Percentiles rank a stretch among this genome's conserved stretches.
These are phyloP conservation scores for Ophiostoma triangulosporum DNA, from an alignment of 2,329 filamentous ascomycete genomes.

Conservation along the genomic window DNA sequence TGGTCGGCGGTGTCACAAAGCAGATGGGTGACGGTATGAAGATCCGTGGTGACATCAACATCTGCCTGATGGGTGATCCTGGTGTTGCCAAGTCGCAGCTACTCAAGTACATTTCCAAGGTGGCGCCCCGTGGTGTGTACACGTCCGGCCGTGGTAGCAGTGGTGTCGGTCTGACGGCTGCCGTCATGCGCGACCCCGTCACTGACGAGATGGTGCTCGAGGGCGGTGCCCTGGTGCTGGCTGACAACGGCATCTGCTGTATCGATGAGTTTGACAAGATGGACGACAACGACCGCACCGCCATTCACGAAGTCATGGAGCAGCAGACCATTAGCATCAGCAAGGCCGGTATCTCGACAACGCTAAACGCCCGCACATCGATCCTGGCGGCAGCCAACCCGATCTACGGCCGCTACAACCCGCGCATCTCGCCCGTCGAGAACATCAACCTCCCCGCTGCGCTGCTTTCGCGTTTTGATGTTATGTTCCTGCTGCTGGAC, in stretches of 20 bases:
- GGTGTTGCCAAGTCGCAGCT: slow-evolving; percentile 99
- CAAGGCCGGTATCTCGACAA: slow-evolving; percentile 58
- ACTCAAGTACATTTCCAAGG: slow-evolving; percentile 96
- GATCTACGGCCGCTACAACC: slow-evolving; percentile 95
- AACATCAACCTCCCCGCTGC: slow-evolving; percentile 99
- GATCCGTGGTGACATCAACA: slow-evolving; percentile 97
- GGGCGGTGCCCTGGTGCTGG: slow-evolving; percentile 64
- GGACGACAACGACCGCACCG: slow-evolving; percentile 71
- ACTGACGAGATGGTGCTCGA: slow-evolving; percentile 78
- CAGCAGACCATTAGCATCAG: slow-evolving; percentile 79
- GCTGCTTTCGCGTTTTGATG: slow-evolving; percentile 89
- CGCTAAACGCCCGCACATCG: slow-evolving; percentile 87
- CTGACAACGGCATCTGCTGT: slow-evolving; percentile 74
- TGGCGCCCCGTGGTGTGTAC: slow-evolving; percentile 83
- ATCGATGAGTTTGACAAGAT: slow-evolving; percentile 87
- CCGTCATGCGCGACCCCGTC: slow-evolving; percentile 72
- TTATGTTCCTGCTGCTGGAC: slow-evolving; percentile 93
- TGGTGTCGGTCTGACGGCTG: slow-evolving; percentile 69
- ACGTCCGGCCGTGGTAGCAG: slow-evolving; percentile 70
- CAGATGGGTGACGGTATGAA: slow-evolving; percentile 97
- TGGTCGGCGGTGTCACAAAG: slow-evolving; percentile 93
- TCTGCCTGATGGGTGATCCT: slow-evolving; percentile 97
- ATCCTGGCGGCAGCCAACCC: slow-evolving; percentile 95
- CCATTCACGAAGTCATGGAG: slow-evolving; percentile 81
- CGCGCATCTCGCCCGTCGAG: slow-evolving; percentile 89